Evolutionary conservation across 1,284 basidiomycete genomes (phyloP), one percentile per base, ranked within the genome.

Genomic region (Hypsizygus ulmarius): DNA sequence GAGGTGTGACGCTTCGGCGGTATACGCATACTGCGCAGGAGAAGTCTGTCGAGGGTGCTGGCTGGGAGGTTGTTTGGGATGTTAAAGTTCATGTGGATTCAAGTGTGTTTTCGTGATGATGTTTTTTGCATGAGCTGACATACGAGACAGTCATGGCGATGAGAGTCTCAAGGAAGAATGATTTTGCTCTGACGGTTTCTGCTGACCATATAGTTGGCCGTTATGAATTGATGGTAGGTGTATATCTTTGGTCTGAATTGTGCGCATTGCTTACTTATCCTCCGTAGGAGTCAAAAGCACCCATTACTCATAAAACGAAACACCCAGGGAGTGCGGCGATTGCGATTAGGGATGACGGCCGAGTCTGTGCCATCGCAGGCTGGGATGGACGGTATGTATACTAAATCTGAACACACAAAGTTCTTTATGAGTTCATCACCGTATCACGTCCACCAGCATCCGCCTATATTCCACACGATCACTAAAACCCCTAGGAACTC

Each of bases 311-410:
- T 56, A 74, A 78, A 48, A 92, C 82, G n/a, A 92, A 86, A 58
- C 76, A 90, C 53, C 81, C 89, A 1, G 91, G 93, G 1, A 91
- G 93, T 57, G 75, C 78, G 0, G 77, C 81, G 3, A 66, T 94
- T 18, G 75, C 83, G 1, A 78, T 94, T n/a, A 81, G 81, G n/a
- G 74, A 81, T 32, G 83, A 89, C 58, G 88, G 83, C 0, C 75
- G 77, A 21, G 79, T 94, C 0, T 88, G 90, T 54, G 90, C 89
- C 0, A 70, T 92, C 1, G 92, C 87, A 2, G 89, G 91, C 0
- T 95, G 93, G 93, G 92, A 95, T 56, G 92, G 93, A 28, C 81
- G 75, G 92, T 92, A 55, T 59, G 84, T 67, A 2, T 15, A 15
- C 34, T 28, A 12, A 42, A 21, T 25, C 28, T 44, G n/a, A n/a